Evolutionary conservation across 1,139 yeast genomes (phyloP).

Genomic region (Saccharomycopsis hybrid): DNA sequence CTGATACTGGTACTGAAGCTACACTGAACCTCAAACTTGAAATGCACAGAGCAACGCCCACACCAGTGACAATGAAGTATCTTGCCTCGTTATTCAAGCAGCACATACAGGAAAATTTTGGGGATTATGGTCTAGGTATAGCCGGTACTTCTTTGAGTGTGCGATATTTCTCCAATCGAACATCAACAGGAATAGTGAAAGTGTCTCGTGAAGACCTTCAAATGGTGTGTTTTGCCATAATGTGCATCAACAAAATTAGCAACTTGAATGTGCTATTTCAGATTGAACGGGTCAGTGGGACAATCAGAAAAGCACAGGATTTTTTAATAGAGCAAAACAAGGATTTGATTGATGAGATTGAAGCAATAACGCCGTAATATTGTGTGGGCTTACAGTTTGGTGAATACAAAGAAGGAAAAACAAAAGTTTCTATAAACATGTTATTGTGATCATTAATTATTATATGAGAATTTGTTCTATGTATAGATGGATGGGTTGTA

Average conservation of each 20-base stretch:
- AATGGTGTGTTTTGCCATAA: conserved; percentile 38
- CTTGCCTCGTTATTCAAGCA: conserved; percentile 32
- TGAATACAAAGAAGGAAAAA: neutral
- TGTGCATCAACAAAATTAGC: conserved; percentile 29
- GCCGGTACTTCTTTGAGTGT: conserved; percentile 35
- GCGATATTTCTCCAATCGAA: conserved; percentile 43
- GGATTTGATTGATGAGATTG: conserved; percentile 9
- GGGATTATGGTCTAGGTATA: conserved; percentile 40
- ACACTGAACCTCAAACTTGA: conserved; percentile 24
- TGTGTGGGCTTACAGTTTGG: neutral
- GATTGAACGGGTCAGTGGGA: conserved; percentile 41
- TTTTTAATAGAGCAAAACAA: conserved; percentile 33
- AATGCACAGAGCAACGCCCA: conserved; percentile 38
- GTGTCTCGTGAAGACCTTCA: conserved; percentile 36
- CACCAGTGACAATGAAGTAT: conserved; percentile 32
- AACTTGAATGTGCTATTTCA: conserved; percentile 32
- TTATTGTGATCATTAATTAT: neutral
- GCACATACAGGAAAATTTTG: conserved; percentile 37
- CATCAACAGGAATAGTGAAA: conserved; percentile 43
- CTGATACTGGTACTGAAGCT: neutral
- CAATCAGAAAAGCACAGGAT: conserved; percentile 44
- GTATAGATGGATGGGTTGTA: neutral
- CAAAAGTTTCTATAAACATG: no score
- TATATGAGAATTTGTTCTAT: neutral
- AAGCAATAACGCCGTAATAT: neutral